Percentiles rank a stretch among this genome's conserved stretches.
These are phyloP conservation scores for Plasmodium adleri DNA, from an alignment of 169 alveolate genomes.

Conservation along the genomic window DNA sequence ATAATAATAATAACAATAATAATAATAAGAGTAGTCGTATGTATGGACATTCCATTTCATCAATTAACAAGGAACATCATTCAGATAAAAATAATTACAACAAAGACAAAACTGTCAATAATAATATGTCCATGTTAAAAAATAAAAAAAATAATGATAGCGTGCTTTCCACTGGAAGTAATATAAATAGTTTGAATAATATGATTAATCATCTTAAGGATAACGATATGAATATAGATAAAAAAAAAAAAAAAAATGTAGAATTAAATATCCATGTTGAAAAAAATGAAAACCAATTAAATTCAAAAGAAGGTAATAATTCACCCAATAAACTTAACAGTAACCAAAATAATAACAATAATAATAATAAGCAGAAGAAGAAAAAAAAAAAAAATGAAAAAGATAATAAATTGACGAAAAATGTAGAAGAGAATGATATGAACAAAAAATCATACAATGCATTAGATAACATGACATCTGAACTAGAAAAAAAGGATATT, in stretches of 20 bases:
- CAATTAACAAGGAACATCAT: neutral
- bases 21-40: slow-evolving; percentile 2
- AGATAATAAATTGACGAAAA: neutral
- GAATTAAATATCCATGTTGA: slow-evolving; percentile 35
- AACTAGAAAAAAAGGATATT: neutral
- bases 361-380: slow-evolving; percentile 4
- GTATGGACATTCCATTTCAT: neutral
- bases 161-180: neutral
- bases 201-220: slow-evolving; percentile 3
- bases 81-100: neutral
- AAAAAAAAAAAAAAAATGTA: no score
- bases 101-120: neutral
- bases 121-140: neutral
- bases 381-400: slow-evolving; percentile 7
- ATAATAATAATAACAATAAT: neutral
- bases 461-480: neutral
- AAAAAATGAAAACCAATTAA: slow-evolving; percentile 2
- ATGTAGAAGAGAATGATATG: neutral
- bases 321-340: neutral
- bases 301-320: neutral
- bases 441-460: neutral
- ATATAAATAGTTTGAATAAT: slow-evolving; percentile 10
- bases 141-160: neutral
- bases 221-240: slow-evolving; percentile 24
- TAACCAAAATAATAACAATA: neutral